Evolutionary conservation across 805 yeast genomes (phyloP).

Genomic region (Metschnikowia picachoensis): DNA sequence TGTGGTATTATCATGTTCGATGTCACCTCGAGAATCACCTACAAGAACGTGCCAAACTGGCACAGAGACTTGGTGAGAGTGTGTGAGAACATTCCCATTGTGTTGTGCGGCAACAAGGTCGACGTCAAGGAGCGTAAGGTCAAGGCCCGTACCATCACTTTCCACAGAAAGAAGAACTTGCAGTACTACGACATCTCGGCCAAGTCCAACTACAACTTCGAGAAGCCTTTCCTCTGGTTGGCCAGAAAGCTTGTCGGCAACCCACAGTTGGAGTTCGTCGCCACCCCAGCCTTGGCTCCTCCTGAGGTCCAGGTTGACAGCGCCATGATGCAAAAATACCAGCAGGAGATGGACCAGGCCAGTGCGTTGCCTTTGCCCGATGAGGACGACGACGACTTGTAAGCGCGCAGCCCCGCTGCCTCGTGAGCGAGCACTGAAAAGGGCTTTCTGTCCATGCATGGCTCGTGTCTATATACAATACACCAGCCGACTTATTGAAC

Average conservation of each 20-base stretch:
- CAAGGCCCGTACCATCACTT: conserved; percentile 98
- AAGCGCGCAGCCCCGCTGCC: conserved; percentile 26
- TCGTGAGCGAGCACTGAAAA: neutral
- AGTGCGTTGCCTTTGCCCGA: conserved; percentile 99
- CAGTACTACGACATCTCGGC: conserved; percentile 99
- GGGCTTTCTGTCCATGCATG: conserved; percentile 3
- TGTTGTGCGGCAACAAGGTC: conserved; percentile 98
- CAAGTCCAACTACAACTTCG: conserved; percentile 98
- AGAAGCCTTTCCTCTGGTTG: conserved; percentile 99
- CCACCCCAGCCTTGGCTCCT: conserved; percentile 99
- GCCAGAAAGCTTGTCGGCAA: conserved; percentile 99
- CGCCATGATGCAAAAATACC: conserved; percentile 95
- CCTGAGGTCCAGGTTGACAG: conserved; percentile 98
- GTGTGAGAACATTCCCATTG: conserved; percentile 99
- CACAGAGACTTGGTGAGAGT: conserved; percentile 99
- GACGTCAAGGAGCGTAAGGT: conserved; percentile 99
- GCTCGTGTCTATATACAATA: conserved; percentile 6
- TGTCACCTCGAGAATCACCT: conserved; percentile 98
- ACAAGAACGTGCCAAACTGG: conserved; percentile 99
- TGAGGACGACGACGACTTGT: conserved; percentile 99
- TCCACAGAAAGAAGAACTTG: conserved; percentile 99
- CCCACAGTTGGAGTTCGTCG: conserved; percentile 97
- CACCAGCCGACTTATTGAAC: conserved; percentile 2
- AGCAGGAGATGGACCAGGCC: conserved; percentile 99
- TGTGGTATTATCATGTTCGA: conserved; percentile 99